A percentile compares a stretch with the other conserved stretches of the same genome.
Conservation (phyloP, 2,329 filamentous ascomycete species). For the Fonsecaea multimorphosa region DNA sequence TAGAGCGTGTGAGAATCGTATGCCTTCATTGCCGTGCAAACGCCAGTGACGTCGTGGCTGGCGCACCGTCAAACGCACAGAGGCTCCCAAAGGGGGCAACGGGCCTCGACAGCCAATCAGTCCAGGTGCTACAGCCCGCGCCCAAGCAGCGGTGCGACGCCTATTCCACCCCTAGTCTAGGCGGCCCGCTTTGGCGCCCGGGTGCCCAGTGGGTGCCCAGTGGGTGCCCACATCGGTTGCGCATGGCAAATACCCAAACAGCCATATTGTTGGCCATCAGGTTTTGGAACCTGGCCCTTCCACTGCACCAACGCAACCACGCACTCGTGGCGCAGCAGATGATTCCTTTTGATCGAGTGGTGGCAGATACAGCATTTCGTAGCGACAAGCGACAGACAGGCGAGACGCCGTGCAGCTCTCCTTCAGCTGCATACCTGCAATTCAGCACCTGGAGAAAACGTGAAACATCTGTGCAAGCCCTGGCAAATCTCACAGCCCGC, state of each 20-base stretch:
- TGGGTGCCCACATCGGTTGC: background rate
- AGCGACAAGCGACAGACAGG: slow-evolving; percentile 5
- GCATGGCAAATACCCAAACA: slow-evolving; percentile 13
- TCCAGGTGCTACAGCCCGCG: background rate
- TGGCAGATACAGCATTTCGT: background rate
- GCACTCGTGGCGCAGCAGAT: slow-evolving; percentile 8
- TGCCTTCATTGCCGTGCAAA: too few species aligned
- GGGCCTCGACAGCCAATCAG: slow-evolving; percentile 11
- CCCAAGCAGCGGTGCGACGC: slow-evolving; percentile 15
- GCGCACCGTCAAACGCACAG: background rate
- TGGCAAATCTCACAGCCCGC: background rate
- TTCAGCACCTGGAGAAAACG: background rate
- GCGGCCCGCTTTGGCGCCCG: slow-evolving; percentile 2
- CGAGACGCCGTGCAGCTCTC: background rate
- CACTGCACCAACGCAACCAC: background rate
- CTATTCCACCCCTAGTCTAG: slow-evolving; percentile 18
- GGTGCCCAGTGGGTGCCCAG: too few species aligned
- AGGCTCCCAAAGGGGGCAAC: background rate
- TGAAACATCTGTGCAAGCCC: background rate
- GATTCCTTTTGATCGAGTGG: background rate
- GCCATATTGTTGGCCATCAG: background rate
- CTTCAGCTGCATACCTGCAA: background rate
- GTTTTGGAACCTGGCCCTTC: background rate
- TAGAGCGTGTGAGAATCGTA: slow-evolving; percentile 9
- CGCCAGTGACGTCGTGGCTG: slow-evolving; percentile 13